Evolutionary conservation across 768 basidiomycete genomes (phyloP), one percentile per base, ranked within the genome.

Genomic region (Austroboletus eburneus): DNA sequence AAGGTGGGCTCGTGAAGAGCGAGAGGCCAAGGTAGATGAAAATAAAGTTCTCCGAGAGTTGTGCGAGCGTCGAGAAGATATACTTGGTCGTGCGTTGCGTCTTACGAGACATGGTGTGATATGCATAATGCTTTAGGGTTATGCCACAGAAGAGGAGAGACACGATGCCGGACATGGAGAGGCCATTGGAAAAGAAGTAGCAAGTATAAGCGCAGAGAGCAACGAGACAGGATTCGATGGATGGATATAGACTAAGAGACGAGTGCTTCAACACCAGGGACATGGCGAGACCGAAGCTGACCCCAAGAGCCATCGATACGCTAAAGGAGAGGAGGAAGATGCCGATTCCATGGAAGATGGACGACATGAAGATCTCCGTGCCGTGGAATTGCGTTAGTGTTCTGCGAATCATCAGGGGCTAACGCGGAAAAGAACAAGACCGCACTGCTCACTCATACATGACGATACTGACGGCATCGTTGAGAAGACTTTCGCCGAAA

Each of bases 101-200:
- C 43, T 90, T 80, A 22, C 81, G 82, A 9, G 92, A 95, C 96
- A 99, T 99, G 42, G 93, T 98, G 71, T 97, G 96, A 64, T 96
- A 98, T n/a, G 95, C 96, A 61, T 99, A 98, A 64, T 99, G 96
- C 69, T 99, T 99, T 57, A 99, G 78, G 4, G 96, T 99, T 64
- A 99, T 96, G 49, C 96, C 95, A 64, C 95, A 98, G 74, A 99
- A 97, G 37, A 98, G 83, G 33, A 98, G 80, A 4, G 94, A 96
- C 36, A 98, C 94, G 67, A 98, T 97, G 41, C 96, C 95, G 64
- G 83, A 87, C 89, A 96, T 92, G 37, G 83, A 81, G 32, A 94
- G 67, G 5, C 92, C 94, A 54, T 91, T 99, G n/a, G 91, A 94
- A 74, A 99, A 93, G 73, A 99, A 99, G 70, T 98, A 98, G 71